Evolutionary conservation across 176 grass and related monocot species (phyloP).

Genomic region (Musa itinerans): DNA sequence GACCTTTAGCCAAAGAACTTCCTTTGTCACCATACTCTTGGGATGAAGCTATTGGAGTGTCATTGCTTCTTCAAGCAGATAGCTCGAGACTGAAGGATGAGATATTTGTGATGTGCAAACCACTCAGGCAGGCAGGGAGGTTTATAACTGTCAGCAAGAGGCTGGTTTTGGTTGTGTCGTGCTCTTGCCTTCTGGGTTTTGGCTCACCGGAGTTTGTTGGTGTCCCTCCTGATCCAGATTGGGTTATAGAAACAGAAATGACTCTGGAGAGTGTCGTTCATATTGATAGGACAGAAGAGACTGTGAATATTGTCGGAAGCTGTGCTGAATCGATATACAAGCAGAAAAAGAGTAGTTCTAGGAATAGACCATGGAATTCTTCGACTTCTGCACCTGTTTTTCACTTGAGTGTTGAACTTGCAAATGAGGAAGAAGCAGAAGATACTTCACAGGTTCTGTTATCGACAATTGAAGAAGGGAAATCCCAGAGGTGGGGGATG

Average conservation of each 20-base stretch:
- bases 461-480: constrained; percentile 57
- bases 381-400: constrained; percentile 50
- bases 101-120: constrained; percentile 81
- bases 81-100: constrained; percentile 61
- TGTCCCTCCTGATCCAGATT: constrained; percentile 63
- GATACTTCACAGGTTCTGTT: constrained; percentile 48
- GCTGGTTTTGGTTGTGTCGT: constrained; percentile 47
- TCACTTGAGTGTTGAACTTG: constrained; percentile 63
- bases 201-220: constrained; percentile 49
- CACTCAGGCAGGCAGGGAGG: constrained; percentile 42
- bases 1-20: constrained; percentile 18
- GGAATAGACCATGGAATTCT: constrained; percentile 41
- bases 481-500: constrained; percentile 20
- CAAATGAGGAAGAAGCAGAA: constrained; percentile 63
- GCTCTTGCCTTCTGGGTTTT: constrained; percentile 49
- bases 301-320: constrained; percentile 91
- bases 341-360: constrained; percentile 40
- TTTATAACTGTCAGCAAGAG: constrained; percentile 69
- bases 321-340: constrained; percentile 51
- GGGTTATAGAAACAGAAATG: constrained; percentile 73
- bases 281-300: constrained; percentile 62
- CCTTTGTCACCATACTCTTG: constrained; percentile 69
- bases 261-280: constrained; percentile 70
- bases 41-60: constrained; percentile 75
- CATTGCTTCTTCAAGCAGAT: constrained; percentile 63